Percentiles rank a stretch among this genome's conserved stretches.
Conservation (phyloP, 345 rosid genomes). For the Murraya koenigii region DNA sequence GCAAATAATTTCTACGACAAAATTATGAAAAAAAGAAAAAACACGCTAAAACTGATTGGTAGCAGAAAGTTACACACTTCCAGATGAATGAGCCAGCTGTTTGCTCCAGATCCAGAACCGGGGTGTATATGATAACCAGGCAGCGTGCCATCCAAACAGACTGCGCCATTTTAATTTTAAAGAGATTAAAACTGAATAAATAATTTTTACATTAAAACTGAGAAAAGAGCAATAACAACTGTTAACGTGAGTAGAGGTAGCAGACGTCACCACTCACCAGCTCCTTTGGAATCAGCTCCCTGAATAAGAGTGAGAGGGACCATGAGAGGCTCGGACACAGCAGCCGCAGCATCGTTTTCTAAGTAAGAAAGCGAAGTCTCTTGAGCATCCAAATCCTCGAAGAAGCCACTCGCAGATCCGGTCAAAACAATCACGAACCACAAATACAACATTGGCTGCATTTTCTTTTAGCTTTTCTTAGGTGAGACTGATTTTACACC, state of each 20-base stretch:
- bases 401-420: constrained; percentile 44
- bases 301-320: constrained; percentile 76
- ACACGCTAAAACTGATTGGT: not conserved
- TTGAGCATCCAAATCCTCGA: constrained; percentile 24
- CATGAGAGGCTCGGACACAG: constrained; percentile 36
- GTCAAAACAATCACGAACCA: constrained; percentile 21
- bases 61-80: constrained; percentile 47
- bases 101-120: constrained; percentile 75
- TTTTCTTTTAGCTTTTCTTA: not conserved
- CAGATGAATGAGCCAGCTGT: constrained; percentile 77
- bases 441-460: constrained; percentile 7
- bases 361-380: constrained; percentile 26
- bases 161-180: constrained; percentile 29
- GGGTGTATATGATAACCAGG: constrained; percentile 85
- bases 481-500: not conserved
- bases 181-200: not conserved
- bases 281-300: constrained; percentile 85
- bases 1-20: not conserved
- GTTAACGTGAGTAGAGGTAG: not conserved
- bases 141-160: constrained; percentile 81
- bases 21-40: not conserved
- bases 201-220: too few relatives aligned
- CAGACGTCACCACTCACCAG: constrained; percentile 41
- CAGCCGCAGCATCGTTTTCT: constrained; percentile 24
- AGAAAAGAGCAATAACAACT: not conserved